Conservation (phyloP, 441 rosid species). For the Arabidopsis lyrata region DNA sequence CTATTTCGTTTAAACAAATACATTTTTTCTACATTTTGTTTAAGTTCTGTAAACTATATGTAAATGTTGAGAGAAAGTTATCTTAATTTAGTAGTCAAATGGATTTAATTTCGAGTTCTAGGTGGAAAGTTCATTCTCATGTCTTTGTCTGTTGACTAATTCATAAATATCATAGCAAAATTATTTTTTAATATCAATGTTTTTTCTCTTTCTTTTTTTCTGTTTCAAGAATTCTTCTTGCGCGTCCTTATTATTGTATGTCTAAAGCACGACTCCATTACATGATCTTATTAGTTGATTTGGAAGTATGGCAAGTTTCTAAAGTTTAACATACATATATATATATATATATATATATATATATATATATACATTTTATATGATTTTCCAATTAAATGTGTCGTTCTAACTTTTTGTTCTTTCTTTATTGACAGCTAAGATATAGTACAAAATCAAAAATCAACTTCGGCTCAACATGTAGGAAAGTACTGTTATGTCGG, state of each 20-base stretch:
- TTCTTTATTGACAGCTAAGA: constrained; percentile 11
- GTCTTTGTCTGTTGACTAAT: not conserved
- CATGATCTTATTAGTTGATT: not conserved
- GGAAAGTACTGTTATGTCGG: constrained; percentile 2
- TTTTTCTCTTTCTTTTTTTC: not conserved
- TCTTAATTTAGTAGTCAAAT: not conserved
- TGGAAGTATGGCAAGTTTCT: not conserved
- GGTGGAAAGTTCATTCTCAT: not conserved
- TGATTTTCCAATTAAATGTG: not conserved
- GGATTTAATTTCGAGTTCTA: not conserved
- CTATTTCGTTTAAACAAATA: not conserved
- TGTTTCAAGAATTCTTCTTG: not conserved
- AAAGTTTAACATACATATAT: not conserved
- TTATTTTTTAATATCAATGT: not conserved
- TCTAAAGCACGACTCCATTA: not conserved
- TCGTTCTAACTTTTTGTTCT: not conserved
- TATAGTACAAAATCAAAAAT: not conserved
- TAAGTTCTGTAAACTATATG: not conserved
- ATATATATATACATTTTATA: not conserved
- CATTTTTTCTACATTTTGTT: not conserved
- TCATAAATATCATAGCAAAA: not conserved
- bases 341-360: too few relatives aligned
- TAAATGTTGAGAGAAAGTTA: not conserved
- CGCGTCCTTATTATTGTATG: not conserved
- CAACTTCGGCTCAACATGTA: constrained; percentile 3